A percentile compares a stretch with the other conserved stretches of the same genome.
Evolutionary conservation across 352 stramenopile genomes (phyloP).

Genomic region (Phytophthora europaea): DNA sequence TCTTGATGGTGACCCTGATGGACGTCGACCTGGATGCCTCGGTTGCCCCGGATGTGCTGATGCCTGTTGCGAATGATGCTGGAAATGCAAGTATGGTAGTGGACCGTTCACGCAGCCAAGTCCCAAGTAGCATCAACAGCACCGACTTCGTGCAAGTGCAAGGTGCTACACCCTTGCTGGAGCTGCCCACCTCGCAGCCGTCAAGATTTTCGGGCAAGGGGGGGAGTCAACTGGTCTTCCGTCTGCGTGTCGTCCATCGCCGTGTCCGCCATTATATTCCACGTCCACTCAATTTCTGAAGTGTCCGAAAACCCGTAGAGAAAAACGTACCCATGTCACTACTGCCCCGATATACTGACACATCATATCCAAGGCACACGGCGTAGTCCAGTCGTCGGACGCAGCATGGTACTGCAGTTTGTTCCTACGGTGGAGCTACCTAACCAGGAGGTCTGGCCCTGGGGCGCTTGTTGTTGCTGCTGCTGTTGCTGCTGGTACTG

Average conservation of each 20-base stretch:
- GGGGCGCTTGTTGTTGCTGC: too few relatives aligned
- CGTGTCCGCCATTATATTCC: conserved; percentile 42
- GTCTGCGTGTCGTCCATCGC: conserved; percentile 35
- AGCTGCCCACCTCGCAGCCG: neutral
- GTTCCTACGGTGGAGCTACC: neutral
- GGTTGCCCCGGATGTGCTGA: neutral
- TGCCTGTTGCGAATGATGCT: neutral
- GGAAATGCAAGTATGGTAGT: neutral
- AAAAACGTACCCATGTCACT: neutral
- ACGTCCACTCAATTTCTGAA: conserved; percentile 28
- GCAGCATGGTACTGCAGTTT: conserved; percentile 1
- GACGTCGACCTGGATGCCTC: neutral
- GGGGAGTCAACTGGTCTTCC: conserved; percentile 1
- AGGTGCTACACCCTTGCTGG: neutral
- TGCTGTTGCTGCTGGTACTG: neutral
- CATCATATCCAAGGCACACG: neutral
- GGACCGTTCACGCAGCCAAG: neutral
- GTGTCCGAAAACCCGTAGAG: neutral
- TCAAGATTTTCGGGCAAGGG: neutral
- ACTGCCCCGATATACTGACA: conserved; percentile 22
- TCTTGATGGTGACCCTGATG: neutral
- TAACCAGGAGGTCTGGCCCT: neutral
- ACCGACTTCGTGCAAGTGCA: neutral
- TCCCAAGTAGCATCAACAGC: neutral
- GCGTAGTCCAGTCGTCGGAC: neutral